These are phyloP conservation scores for Nyctanthes arbortristis DNA, from an alignment of 257 asterid species.

Conservation along the genomic window DNA sequence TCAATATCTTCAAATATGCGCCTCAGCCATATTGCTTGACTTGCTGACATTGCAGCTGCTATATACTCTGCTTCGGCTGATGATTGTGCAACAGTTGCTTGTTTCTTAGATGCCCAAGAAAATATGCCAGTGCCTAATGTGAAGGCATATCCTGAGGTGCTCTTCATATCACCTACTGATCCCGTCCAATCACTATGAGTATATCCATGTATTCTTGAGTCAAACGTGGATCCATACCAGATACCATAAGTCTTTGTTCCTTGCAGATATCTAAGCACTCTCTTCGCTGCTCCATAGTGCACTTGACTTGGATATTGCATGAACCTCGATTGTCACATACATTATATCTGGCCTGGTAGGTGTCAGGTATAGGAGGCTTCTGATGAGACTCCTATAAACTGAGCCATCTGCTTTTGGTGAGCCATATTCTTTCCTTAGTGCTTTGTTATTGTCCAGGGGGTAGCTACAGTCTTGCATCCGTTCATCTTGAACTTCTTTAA, in stretches of 20 bases:
- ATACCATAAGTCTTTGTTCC: not conserved
- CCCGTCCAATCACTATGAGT: no score
- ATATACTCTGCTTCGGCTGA: no score
- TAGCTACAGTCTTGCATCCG: not conserved
- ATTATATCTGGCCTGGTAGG: no score
- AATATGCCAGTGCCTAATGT: no score
- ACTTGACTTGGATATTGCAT: not conserved
- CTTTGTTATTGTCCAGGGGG: not conserved
- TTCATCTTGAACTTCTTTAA: not conserved
- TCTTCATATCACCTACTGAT: no score
- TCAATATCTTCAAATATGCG: no score
- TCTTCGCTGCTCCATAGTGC: not conserved
- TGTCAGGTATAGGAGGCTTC: not conserved
- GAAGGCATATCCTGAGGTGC: no score
- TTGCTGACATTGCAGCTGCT: no score
- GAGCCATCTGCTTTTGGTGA: not conserved
- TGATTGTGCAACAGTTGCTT: no score
- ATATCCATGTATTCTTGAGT: no score
- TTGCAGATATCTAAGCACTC: not conserved
- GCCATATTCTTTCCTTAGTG: not conserved
- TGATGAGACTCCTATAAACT: not conserved
- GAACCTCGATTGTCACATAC: not conserved
- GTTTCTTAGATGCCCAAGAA: no score
- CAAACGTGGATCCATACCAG: not conserved
- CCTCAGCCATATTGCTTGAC: no score